Base-by-base conservation (phyloP, 345 rosid genomes). In the Hypericum perforatum region DNA sequence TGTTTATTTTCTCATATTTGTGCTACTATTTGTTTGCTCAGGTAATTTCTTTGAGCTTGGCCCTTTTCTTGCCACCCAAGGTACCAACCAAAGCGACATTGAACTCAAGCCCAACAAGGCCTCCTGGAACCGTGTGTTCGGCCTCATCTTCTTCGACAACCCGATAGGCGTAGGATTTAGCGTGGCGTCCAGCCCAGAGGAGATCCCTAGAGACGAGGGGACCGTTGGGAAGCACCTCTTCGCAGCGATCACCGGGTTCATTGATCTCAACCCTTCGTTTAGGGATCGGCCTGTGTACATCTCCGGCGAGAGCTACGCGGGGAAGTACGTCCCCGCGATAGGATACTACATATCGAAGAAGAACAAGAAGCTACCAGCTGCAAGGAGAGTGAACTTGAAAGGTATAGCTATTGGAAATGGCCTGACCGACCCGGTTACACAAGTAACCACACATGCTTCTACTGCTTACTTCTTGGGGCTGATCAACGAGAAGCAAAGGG, bases 341-440 rank as follows among this genome's bases (percentile, higher is more conserved):
- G 49, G 14, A 5, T 46, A 16, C 49, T 46, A 46, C 49, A 46
- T 46, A 6, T 5, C 16, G 22, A n/a, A 7, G 8, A 7, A 12
- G 8, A 46, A 12, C 49, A 9, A 7, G 22, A 46, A 46, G 14
- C 9, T 12, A 2, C 7, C 16, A 22, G 13, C 6, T 46, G 5
- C 49, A n/a, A 13, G 8, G 13, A 12, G 14, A 4, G 5, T 46
- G 13, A 46, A 46, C 13, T 13, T 46, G 9, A 46, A 46, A 13
- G 49, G 49, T 16, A 13, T 46, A 1, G 49, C 49, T 3, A 46
- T 46, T 0, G 49, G 49, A 5, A 9, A 46, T 29, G 49, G 49
- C 22, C 16, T 46, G 49, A 46, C 49, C 49, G 49, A 46, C 49
- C 49, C 49, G 49, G 49, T 46, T 7, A 46, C 22, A 16, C 49